phyloP scores from a whole-genome alignment of 2,329 filamentous ascomycete species.

The Neofusicoccum sp. region DNA sequence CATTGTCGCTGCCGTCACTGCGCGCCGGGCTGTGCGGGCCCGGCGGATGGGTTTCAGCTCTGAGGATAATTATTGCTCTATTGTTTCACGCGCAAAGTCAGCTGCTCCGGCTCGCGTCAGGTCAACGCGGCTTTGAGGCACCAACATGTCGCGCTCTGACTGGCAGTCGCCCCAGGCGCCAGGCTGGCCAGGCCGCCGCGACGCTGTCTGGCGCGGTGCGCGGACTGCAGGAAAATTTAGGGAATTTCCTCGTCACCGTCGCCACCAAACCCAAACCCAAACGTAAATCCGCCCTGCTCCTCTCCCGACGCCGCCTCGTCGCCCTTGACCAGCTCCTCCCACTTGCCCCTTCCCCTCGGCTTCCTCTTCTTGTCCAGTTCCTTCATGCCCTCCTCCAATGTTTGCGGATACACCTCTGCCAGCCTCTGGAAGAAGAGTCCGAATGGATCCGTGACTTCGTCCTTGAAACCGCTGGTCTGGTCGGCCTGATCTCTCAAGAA shows the following conservation, averaged over 20 bases:
- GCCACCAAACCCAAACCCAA: slow-evolving; percentile 63
- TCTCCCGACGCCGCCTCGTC: slow-evolving; percentile 50
- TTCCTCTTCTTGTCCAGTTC: slow-evolving; percentile 65
- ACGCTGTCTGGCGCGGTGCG: neutral
- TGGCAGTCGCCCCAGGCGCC: neutral
- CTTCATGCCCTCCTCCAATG: slow-evolving; percentile 64
- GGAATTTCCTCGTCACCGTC: slow-evolving; percentile 52
- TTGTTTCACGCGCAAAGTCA: slow-evolving; percentile 11
- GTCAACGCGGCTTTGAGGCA: neutral
- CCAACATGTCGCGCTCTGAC: slow-evolving; percentile 3
- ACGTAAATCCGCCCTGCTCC: slow-evolving; percentile 57
- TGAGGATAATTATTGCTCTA: slow-evolving; percentile 5
- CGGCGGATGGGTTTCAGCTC: slow-evolving; percentile 6
- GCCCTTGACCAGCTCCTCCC: slow-evolving; percentile 74
- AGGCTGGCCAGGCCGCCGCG: neutral
- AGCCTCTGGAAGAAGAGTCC: slow-evolving; percentile 74
- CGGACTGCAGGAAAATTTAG: slow-evolving; percentile 27
- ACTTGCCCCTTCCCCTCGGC: slow-evolving; percentile 67
- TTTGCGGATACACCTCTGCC: slow-evolving; percentile 61
- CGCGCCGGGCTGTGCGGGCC: neutral
- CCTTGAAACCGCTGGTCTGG: slow-evolving; percentile 84
- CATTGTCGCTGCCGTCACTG: neutral
- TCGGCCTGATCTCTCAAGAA: slow-evolving; percentile 82
- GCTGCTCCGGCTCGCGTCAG: slow-evolving; percentile 3
- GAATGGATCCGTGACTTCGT: slow-evolving; percentile 71